phyloP scores from a whole-genome alignment of 768 basidiomycete genomes.

The Collybiopsis luxurians region DNA sequence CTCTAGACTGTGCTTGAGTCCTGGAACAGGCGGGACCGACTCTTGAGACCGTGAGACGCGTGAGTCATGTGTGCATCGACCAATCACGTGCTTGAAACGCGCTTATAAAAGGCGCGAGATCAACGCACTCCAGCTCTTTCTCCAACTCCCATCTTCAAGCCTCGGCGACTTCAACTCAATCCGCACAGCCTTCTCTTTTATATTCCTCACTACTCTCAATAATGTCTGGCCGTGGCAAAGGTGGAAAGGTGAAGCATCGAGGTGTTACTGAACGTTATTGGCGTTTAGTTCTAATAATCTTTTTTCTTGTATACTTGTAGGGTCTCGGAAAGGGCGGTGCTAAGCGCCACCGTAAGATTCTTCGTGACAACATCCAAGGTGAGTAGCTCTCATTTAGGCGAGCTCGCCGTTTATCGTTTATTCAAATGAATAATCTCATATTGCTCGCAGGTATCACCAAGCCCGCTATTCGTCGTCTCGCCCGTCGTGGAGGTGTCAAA shows the following conservation, averaged over 20 bases:
- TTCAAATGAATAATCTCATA: neutral
- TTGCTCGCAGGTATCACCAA: constrained; percentile 5
- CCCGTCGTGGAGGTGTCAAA: constrained; percentile 9
- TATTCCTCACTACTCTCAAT: neutral
- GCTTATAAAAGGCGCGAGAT: neutral
- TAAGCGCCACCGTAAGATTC: constrained; percentile 10
- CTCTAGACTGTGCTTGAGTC: no score
- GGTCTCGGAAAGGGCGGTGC: constrained; percentile 9
- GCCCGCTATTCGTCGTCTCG: constrained; percentile 9
- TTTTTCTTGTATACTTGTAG: neutral
- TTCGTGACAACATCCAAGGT: constrained; percentile 10
- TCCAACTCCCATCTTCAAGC: neutral
- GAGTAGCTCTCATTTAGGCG: neutral
- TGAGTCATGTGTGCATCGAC: neutral
- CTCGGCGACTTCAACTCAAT: neutral
- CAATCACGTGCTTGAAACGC: neutral
- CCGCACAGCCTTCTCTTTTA: neutral
- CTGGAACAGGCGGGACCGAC: no score
- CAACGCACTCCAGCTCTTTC: neutral
- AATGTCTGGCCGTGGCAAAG: constrained; percentile 10
- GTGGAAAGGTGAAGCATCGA: neutral
- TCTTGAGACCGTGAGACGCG: no score
- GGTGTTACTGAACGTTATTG: neutral
- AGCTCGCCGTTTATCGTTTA: neutral
- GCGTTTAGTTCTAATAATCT: neutral